Evolutionary conservation across 768 basidiomycete species (phyloP).

Genomic region (Roridomyces roridus): DNA sequence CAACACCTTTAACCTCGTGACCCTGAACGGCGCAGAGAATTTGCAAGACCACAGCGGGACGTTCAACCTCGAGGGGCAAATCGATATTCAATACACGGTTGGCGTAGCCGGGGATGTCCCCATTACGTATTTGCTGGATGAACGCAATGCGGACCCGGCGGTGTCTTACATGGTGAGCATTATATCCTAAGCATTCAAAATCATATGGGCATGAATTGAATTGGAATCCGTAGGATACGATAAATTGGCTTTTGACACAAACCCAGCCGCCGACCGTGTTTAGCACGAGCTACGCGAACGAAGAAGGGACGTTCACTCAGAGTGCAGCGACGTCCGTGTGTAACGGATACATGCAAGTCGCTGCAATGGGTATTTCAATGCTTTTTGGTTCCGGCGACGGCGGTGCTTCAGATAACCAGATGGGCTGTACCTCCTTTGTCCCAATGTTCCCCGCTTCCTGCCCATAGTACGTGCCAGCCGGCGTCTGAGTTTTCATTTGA

Average conservation of each 20-base stretch:
- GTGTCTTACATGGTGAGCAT: constrained; percentile 14
- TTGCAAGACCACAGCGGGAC: constrained; percentile 9
- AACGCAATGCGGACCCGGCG: not conserved
- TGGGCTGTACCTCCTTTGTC: constrained; percentile 8
- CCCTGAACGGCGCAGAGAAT: constrained; percentile 9
- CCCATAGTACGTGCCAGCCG: constrained; percentile 18
- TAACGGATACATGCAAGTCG: constrained; percentile 17
- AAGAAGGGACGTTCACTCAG: not conserved
- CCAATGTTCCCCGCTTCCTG: constrained; percentile 15
- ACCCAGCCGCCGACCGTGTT: constrained; percentile 14
- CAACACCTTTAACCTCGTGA: constrained; percentile 7
- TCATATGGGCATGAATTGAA: not conserved
- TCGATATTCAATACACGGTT: constrained; percentile 16
- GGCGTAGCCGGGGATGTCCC: constrained; percentile 10
- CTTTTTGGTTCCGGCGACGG: constrained; percentile 17
- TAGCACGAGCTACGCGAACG: constrained; percentile 14
- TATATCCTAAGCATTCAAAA: constrained; percentile 1
- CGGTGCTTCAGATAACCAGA: constrained; percentile 3
- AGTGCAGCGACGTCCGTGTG: constrained; percentile 12
- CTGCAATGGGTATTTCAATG: constrained; percentile 17
- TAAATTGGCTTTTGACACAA: constrained; percentile 15
- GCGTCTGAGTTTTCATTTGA: not conserved
- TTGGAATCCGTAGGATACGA: constrained; percentile 8
- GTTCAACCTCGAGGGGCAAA: constrained; percentile 9
- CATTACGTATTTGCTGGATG: constrained; percentile 11